Evolutionary conservation across 352 stramenopile genomes (phyloP).

Genomic region (Phytophthora sojae): DNA sequence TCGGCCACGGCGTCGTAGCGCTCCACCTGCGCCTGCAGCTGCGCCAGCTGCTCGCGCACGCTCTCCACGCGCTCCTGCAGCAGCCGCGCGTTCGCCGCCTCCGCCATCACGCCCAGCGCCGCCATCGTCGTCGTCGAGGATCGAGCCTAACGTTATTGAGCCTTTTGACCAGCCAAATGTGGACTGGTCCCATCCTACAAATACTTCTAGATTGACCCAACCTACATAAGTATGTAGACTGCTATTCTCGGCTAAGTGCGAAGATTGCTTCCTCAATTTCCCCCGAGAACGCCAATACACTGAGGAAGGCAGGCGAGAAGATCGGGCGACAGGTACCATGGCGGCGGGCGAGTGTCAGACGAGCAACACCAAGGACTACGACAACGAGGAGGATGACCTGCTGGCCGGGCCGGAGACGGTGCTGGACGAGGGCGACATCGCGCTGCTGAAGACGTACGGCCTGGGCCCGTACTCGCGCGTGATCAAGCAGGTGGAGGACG

Average conservation of each 20-base stretch:
- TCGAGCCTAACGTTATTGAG: too few species aligned
- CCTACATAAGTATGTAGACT: too few species aligned
- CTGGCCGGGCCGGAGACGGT: constrained; percentile 80
- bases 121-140: constrained; percentile 25
- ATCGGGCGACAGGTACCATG: constrained; percentile 26
- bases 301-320: neutral
- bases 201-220: too few species aligned
- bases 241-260: neutral
- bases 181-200: too few species aligned
- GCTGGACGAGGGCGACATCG: constrained; percentile 97
- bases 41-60: constrained; percentile 54
- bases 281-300: neutral
- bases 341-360: constrained; percentile 95
- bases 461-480: constrained; percentile 96
- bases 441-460: constrained; percentile 99
- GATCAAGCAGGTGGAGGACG: constrained; percentile 98
- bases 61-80: constrained; percentile 75
- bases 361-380: constrained; percentile 95
- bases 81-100: constrained; percentile 61
- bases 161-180: neutral
- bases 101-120: constrained; percentile 41
- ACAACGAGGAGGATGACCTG: constrained; percentile 93
- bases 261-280: constrained; percentile 18
- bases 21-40: constrained; percentile 65
- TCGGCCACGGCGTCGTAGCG: constrained; percentile 60